Percentiles rank a stretch among this genome's conserved stretches.
These are phyloP conservation scores for Erythrobasidium hasegawianum DNA, from an alignment of 1,284 basidiomycete genomes.

Conservation along the genomic window DNA sequence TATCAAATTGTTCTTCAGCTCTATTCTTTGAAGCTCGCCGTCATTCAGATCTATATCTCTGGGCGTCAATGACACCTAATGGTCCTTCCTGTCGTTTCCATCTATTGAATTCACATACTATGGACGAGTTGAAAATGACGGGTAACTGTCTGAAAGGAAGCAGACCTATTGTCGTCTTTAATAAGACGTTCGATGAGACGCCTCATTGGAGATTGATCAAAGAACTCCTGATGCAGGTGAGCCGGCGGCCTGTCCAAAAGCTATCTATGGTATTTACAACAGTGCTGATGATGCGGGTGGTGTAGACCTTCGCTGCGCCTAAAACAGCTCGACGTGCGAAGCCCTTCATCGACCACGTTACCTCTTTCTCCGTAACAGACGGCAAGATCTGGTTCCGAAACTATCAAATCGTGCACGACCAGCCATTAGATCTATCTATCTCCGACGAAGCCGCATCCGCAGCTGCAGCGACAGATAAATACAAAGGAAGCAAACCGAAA, in stretches of 20 bases:
- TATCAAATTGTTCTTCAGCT: constrained; percentile 97
- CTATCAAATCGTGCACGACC: constrained; percentile 61
- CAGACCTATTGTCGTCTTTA: constrained; percentile 87
- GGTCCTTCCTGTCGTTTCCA: constrained; percentile 96
- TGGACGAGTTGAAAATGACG: constrained; percentile 99
- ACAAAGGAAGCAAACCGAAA: constrained; percentile 2
- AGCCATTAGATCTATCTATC: constrained; percentile 17
- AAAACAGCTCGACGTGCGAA: constrained; percentile 82
- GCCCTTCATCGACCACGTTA: constrained; percentile 96
- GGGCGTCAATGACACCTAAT: constrained; percentile 96
- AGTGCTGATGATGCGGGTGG: not conserved
- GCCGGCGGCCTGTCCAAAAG: constrained; percentile 47
- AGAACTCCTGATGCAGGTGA: constrained; percentile 92
- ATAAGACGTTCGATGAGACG: constrained; percentile 80
- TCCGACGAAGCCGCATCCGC: constrained; percentile 12
- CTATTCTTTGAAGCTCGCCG: constrained; percentile 95
- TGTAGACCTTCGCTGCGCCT: constrained; percentile 90
- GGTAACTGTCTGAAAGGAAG: constrained; percentile 98
- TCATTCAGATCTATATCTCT: constrained; percentile 85
- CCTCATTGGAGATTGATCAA: constrained; percentile 87
- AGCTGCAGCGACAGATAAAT: not conserved
- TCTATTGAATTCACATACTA: constrained; percentile 97
- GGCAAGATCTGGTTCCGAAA: constrained; percentile 99
- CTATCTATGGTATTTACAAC: constrained; percentile 1
- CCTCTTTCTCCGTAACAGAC: constrained; percentile 93